Conservation (phyloP, 2,329 filamentous ascomycete genomes). For the Berkeleyomyces rouxiae region DNA sequence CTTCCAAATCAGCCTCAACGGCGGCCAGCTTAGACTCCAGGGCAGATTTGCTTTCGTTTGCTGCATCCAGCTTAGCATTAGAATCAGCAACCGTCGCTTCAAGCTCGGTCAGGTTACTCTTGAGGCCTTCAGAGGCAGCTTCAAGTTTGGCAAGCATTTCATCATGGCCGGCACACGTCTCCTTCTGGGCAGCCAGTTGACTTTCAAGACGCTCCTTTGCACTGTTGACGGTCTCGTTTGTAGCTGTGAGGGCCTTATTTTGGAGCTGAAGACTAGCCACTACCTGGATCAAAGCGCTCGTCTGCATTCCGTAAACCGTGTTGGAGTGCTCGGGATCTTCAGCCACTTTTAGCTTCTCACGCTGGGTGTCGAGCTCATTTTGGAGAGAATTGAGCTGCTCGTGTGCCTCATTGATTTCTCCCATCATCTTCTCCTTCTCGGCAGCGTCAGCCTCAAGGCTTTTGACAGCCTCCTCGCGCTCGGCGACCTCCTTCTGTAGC, state of each 20-base stretch:
- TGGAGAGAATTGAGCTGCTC: constrained; percentile 7
- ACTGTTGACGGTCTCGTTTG: constrained; percentile 1
- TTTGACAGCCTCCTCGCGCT: constrained; percentile 57
- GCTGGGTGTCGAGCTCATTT: constrained; percentile 28
- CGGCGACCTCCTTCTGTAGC: constrained; percentile 77
- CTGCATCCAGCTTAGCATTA: not conserved
- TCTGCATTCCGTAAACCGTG: constrained; percentile 8
- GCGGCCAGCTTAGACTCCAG: constrained; percentile 7
- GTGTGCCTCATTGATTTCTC: not conserved
- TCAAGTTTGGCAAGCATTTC: constrained; percentile 9
- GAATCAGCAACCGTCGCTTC: not conserved
- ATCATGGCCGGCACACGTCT: not conserved
- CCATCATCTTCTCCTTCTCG: constrained; percentile 10
- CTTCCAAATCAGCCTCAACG: not conserved
- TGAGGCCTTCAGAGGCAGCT: not conserved
- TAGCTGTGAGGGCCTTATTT: constrained; percentile 5
- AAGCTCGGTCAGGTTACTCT: not conserved
- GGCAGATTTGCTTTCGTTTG: not conserved
- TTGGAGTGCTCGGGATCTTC: constrained; percentile 6
- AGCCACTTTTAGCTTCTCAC: constrained; percentile 41
- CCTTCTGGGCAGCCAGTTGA: constrained; percentile 5
- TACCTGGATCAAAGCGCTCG: constrained; percentile 5
- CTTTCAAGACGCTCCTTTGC: not conserved
- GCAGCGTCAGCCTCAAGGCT: constrained; percentile 6
- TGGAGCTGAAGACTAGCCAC: constrained; percentile 9